Conservation (phyloP, 1,284 basidiomycete genomes). For the Agaricales sp. region DNA sequence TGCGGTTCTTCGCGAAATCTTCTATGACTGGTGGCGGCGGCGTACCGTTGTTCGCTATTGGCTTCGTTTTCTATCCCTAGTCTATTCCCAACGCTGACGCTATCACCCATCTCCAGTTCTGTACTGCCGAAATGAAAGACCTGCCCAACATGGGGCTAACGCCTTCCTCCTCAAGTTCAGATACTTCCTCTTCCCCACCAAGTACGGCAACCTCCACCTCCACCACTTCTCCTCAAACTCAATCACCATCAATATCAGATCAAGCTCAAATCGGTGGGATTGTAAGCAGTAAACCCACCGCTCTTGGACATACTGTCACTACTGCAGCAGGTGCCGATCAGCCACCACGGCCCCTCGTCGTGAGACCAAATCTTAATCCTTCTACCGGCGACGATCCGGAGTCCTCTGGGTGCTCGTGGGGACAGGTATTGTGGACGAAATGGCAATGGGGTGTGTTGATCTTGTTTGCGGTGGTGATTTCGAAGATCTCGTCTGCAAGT, state of each 20-base stretch:
- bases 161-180: constrained; percentile 18
- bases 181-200: constrained; percentile 12
- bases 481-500: constrained; percentile 41
- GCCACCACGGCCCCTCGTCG: constrained; percentile 10
- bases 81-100: background rate
- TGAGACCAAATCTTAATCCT: constrained; percentile 3
- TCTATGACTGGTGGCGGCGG: constrained; percentile 2
- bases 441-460: constrained; percentile 77
- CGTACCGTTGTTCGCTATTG: background rate
- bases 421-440: constrained; percentile 66
- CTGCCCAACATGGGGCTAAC: constrained; percentile 84
- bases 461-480: constrained; percentile 64
- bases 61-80: background rate
- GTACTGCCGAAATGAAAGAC: constrained; percentile 52
- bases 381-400: constrained; percentile 18
- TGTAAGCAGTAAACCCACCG: too few relatives aligned
- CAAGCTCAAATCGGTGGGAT: too few relatives aligned
- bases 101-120: constrained; percentile 40
- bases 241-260: too few relatives aligned
- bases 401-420: constrained; percentile 47
- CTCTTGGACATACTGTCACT: background rate
- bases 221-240: constrained; percentile 11
- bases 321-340: background rate
- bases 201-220: constrained; percentile 10
- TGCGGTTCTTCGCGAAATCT: constrained; percentile 8